Conservation (phyloP, 1,139 yeast species). For the Pneumocystis canis region DNA sequence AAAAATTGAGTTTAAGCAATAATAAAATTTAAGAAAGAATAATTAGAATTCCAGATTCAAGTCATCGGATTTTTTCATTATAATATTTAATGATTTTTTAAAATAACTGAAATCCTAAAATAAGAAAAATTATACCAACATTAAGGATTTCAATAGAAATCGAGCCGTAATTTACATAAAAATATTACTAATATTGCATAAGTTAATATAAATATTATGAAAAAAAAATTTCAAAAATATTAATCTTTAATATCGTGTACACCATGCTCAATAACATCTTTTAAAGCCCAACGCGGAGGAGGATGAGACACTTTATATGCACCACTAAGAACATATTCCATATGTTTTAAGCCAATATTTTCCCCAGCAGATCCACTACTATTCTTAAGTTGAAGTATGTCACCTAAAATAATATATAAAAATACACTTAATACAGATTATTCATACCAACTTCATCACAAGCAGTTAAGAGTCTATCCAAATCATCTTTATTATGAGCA, state of each 20-base stretch:
- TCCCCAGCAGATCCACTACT: conserved; percentile 57
- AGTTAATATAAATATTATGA: background rate
- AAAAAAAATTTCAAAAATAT: background rate
- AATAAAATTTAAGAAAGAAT: no score
- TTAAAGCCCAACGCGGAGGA: conserved; percentile 61
- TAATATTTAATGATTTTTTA: no score
- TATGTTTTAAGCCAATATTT: conserved; percentile 28
- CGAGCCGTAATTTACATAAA: no score
- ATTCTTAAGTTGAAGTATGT: conserved; percentile 55
- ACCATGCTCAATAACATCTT: conserved; percentile 57
- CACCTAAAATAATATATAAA: conserved; percentile 28
- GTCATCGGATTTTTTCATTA: no score
- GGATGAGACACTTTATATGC: conserved; percentile 26
- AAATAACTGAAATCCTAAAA: no score
- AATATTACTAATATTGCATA: background rate
- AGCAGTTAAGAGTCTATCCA: conserved; percentile 62
- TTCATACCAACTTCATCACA: conserved; percentile 48
- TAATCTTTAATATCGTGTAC: conserved; percentile 39
- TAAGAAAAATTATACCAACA: no score
- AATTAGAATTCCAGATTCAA: no score
- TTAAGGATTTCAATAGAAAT: no score
- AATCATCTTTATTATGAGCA: conserved; percentile 83
- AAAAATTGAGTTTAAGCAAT: no score
- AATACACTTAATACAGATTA: background rate
- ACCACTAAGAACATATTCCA: conserved; percentile 21